Evolutionary conservation across 176 grass and related monocot genomes (phyloP), one percentile per base, ranked within the genome.

Genomic region (Triticum turgidum): DNA sequence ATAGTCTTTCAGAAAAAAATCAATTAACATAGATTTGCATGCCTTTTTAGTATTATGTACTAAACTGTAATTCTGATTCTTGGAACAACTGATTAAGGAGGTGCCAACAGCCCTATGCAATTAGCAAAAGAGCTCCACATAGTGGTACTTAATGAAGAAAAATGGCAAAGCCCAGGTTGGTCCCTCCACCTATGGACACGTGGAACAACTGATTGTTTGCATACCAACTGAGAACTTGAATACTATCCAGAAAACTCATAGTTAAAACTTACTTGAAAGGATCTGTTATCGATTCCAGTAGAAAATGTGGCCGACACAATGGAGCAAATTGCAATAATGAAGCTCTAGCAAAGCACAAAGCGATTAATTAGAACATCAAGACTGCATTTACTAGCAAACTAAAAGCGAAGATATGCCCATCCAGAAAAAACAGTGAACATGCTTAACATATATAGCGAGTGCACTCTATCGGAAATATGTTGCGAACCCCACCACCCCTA

Each of bases 291-390:
- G n/a, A 91, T 88, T 80, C 96, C 96, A 71, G 93, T 98, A 69
- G 96, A 98, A 92, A 98, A 94, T 32, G 96, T 98, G 76, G 96
- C 88, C 84, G 92, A 89, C 73, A 96, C 93, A 81, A 98, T 96
- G 14, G 94, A 86, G 56, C 84, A 92, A 77, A 98, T 86, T 51
- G 93, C 96, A 67, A 98, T 86, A 69, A 98, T 88, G 74, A 98
- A 98, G 80, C 93, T 93, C 93, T 98, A 80, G 18, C 86, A 83
- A 88, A 63, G n/a, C 9, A 85, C 51, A 74, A 21, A 25, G 8
- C 0, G 17, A 27, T 84, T 6, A 79, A 9, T 84, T 47, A 64
- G 11, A 87, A 72, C 35, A 75, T 11, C 14, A 18, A 89, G 3
- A 84, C 25, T 72, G 25, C 22, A 79, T 68, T 59, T 62, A 59